These are phyloP conservation scores for Thalassiosira mediterranea DNA, from an alignment of 352 stramenopile species.

Conservation along the genomic window DNA sequence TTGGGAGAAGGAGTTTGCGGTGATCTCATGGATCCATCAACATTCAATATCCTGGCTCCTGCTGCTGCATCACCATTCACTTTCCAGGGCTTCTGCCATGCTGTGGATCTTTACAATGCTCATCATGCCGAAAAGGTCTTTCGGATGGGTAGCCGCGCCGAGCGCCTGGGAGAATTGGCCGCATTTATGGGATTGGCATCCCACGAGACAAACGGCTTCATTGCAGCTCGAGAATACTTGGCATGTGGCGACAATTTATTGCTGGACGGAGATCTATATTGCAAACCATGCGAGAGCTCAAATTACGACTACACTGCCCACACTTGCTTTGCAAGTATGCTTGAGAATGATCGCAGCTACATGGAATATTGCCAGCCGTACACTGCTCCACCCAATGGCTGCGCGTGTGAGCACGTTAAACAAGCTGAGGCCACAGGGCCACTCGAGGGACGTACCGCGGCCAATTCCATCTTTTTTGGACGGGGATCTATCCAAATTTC, in stretches of 20 bases:
- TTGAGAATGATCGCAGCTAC: slow-evolving; percentile 9
- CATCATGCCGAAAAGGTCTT: slow-evolving; percentile 45
- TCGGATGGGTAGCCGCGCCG: slow-evolving; percentile 33
- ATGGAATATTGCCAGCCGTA: slow-evolving; percentile 12
- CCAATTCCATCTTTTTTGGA: slow-evolving; percentile 4
- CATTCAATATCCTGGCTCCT: slow-evolving; percentile 28
- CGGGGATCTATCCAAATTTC: slow-evolving; percentile 12
- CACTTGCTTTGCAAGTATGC: slow-evolving; percentile 9
- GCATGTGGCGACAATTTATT: slow-evolving; percentile 20
- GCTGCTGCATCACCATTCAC: slow-evolving; percentile 54
- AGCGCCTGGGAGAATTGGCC: slow-evolving; percentile 32
- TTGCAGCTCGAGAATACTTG: slow-evolving; percentile 40
- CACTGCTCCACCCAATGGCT: slow-evolving; percentile 3
- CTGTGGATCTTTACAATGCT: slow-evolving; percentile 42
- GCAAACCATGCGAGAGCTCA: slow-evolving; percentile 6
- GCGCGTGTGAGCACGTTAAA: slow-evolving; percentile 5
- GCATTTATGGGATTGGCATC: slow-evolving; percentile 46
- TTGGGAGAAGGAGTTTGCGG: slow-evolving; percentile 28
- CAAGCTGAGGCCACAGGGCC: slow-evolving; percentile 8
- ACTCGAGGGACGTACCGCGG: slow-evolving; percentile 4
- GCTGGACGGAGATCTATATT: slow-evolving; percentile 13
- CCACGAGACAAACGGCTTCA: slow-evolving; percentile 54
- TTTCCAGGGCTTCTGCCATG: slow-evolving; percentile 40
- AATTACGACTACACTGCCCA: slow-evolving; percentile 7
- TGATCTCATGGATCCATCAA: neutral